A percentile compares a stretch with the other conserved stretches of the same genome.
phyloP scores from a whole-genome alignment of 768 basidiomycete species.

The Suillus occidentalis region DNA sequence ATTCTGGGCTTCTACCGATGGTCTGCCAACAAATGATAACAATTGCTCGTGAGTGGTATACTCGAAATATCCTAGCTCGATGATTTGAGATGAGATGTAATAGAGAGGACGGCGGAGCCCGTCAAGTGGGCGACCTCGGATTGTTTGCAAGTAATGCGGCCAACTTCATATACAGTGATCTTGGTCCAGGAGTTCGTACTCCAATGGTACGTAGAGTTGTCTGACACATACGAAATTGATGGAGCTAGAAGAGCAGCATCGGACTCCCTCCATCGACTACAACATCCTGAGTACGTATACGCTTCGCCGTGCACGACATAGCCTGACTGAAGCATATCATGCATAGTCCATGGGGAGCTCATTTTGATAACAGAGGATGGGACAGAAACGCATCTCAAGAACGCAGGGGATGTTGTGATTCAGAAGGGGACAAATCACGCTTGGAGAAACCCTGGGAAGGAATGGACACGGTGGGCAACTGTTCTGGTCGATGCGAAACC shows the following conservation, averaged over 20 bases:
- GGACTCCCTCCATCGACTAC: conserved; percentile 60
- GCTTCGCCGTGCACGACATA: background rate
- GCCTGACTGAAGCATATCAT: background rate
- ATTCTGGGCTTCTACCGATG: conserved; percentile 52
- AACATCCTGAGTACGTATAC: conserved; percentile 53
- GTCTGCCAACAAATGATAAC: conserved; percentile 55
- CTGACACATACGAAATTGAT: conserved; percentile 1
- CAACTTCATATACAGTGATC: conserved; percentile 51
- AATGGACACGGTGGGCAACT: conserved; percentile 53
- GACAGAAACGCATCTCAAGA: conserved; percentile 48
- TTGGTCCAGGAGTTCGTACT: conserved; percentile 50
- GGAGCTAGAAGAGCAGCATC: conserved; percentile 12
- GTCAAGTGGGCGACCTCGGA: conserved; percentile 43
- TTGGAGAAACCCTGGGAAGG: conserved; percentile 53
- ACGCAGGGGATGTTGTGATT: conserved; percentile 56
- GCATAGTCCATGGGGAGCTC: conserved; percentile 53
- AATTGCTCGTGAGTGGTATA: conserved; percentile 40
- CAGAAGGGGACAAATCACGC: conserved; percentile 61
- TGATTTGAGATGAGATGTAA: background rate
- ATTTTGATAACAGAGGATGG: conserved; percentile 59
- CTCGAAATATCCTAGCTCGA: background rate
- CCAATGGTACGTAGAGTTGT: conserved; percentile 43
- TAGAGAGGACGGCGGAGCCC: conserved; percentile 53
- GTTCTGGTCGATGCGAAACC: conserved; percentile 57
- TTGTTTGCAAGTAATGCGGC: conserved; percentile 44